These are phyloP conservation scores for barley (Hordeum vulgare) DNA, from an alignment of 176 grass and related monocot species.

Conservation along the genomic window MorexV3_pseudomolecules_assembly NC_058520.1:201495070-201495569, in stretches of 20 bases:
- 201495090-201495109: constrained; percentile 56
- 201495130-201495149: constrained; percentile 60
- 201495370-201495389: background rate
- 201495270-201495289: constrained; percentile 48
- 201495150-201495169: constrained; percentile 90
- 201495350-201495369: background rate
- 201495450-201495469: background rate
- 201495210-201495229: constrained; percentile 52
- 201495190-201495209: constrained; percentile 62
- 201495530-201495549: background rate
- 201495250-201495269: constrained; percentile 77
- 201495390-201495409: background rate
- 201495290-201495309: constrained; percentile 48
- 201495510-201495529: background rate
- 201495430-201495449: background rate
- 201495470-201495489: background rate
- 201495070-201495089: constrained; percentile 88
- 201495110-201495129: constrained; percentile 48
- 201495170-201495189: constrained; percentile 86
- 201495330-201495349: constrained; percentile 12
- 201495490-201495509: background rate
- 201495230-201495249: constrained; percentile 72
- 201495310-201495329: constrained; percentile 20
- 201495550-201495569: background rate
- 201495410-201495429: background rate